These are phyloP conservation scores for Carpinus viminea DNA, from an alignment of 306 rosid genomes.

Conservation along the genomic window DNA sequence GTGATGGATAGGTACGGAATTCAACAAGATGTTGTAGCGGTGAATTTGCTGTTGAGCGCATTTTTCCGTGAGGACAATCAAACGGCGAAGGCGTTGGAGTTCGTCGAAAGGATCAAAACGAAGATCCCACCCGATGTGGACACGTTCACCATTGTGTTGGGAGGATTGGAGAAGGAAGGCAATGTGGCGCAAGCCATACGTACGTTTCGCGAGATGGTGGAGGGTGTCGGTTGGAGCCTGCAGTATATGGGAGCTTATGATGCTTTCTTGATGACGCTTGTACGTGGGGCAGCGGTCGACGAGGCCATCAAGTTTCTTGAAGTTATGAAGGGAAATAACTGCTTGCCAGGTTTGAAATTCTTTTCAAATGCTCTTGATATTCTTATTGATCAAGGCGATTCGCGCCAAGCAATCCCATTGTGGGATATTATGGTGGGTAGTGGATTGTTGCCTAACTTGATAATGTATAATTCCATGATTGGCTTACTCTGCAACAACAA, in stretches of 20 bases:
- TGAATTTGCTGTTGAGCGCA: slow-evolving; percentile 61
- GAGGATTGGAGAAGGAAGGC: slow-evolving; percentile 73
- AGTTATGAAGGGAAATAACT: slow-evolving; percentile 50
- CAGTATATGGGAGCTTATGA: slow-evolving; percentile 51
- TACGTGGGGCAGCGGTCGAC: slow-evolving; percentile 36
- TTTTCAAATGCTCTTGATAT: slow-evolving; percentile 55
- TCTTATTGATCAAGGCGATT: slow-evolving; percentile 46
- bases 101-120: slow-evolving; percentile 42
- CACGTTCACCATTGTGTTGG: slow-evolving; percentile 56
- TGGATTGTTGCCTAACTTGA: slow-evolving; percentile 50
- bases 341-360: slow-evolving; percentile 69
- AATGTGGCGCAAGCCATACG: slow-evolving; percentile 44
- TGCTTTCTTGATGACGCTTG: slow-evolving; percentile 50
- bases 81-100: slow-evolving; percentile 41
- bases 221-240: slow-evolving; percentile 47
- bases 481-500: slow-evolving; percentile 53
- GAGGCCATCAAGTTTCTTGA: slow-evolving; percentile 49
- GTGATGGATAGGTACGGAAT: slow-evolving; percentile 66
- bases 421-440: slow-evolving; percentile 61
- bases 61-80: slow-evolving; percentile 53
- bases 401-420: slow-evolving; percentile 39
- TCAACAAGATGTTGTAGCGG: slow-evolving; percentile 46
- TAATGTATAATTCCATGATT: slow-evolving; percentile 67
- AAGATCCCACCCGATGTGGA: slow-evolving; percentile 53
- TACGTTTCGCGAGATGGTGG: slow-evolving; percentile 60